A percentile compares a stretch with the other conserved stretches of the same genome.
Evolutionary conservation across 257 asterid species (phyloP).

Genomic region (Verbascum thapsus): DNA sequence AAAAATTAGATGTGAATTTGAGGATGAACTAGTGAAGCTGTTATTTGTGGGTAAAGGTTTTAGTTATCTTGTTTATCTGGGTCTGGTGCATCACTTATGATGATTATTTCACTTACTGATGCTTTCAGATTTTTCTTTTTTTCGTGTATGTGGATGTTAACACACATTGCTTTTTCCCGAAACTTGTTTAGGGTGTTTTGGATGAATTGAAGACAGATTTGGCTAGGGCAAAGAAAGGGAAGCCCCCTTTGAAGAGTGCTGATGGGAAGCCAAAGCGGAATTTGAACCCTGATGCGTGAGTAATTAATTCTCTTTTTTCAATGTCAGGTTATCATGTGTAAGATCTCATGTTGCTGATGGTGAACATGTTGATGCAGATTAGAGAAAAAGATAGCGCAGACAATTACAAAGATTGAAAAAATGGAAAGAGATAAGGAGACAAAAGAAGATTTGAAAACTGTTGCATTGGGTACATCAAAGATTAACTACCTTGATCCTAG

Average conservation of each 20-base stretch:
- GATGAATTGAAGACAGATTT: constrained; percentile 70
- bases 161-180: constrained; percentile 6
- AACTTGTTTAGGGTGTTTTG: constrained; percentile 50
- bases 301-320: constrained; percentile 18
- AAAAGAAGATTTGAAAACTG: constrained; percentile 85
- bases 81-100: constrained; percentile 9
- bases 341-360: constrained; percentile 28
- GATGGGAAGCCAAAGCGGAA: constrained; percentile 90
- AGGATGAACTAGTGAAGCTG: constrained; percentile 2
- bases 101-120: background rate
- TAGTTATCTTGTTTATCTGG: background rate
- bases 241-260: constrained; percentile 68
- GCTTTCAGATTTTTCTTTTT: background rate
- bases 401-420: constrained; percentile 69
- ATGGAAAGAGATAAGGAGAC: constrained; percentile 80
- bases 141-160: too few relatives aligned
- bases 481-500: constrained; percentile 99
- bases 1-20: background rate
- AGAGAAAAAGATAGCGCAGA: constrained; percentile 81
- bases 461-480: constrained; percentile 96
- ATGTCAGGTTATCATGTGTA: background rate
- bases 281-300: constrained; percentile 85
- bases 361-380: constrained; percentile 48
- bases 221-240: constrained; percentile 84
- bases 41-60: constrained; percentile 6